Evolutionary conservation across 208 protist genomes (phyloP), one percentile per base, ranked within the genome.

Genomic region (Angomonas deanei): DNA sequence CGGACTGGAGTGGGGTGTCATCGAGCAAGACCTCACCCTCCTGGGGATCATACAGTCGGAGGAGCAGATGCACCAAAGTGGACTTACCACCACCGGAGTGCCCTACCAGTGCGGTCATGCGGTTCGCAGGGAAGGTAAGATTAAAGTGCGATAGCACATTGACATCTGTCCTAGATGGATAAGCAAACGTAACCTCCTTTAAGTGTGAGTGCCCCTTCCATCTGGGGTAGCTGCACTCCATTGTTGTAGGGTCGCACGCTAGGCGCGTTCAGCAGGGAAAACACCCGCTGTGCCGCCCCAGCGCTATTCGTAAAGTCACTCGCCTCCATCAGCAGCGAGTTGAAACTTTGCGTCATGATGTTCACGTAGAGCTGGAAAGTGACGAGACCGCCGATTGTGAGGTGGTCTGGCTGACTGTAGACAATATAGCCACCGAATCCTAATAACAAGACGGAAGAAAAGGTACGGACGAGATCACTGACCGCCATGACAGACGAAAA

Each of bases 11-110:
- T 49, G 71, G 62, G 59, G 56, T 70, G 0, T 68, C 64, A 24
- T 80, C 69, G 17, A 84, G 50, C n/a, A 68, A 19, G 10, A 84
- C 54, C 34, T 64, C 57, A 24, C 72, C 74, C 21, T 72, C 77
- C 3, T 82, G 39, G 34, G 97, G 86, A 21, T 97, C 73, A 15
- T 98, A 65, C 53, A 78, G 55, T 23, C 79, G 65, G 23, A 82
- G 61, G 4, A 82, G 36, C 1, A 74, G 47, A 34, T 71, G 62
- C 57, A 87, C 65, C n/a, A 87, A 34, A 24, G 76, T 76, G 2
- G 81, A 84, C 64, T 84, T 88, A 23, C 81, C 76, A 17, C 69
- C 66, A 23, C 82, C 80, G 28, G 80, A 80, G 46, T 59, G 60
- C 27, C 82, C 82, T 15, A 86, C 71, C 52, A 89, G 70, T 32